Base-by-base conservation (phyloP, 306 rosid species). In the Cucurbita ficifolia region DNA sequence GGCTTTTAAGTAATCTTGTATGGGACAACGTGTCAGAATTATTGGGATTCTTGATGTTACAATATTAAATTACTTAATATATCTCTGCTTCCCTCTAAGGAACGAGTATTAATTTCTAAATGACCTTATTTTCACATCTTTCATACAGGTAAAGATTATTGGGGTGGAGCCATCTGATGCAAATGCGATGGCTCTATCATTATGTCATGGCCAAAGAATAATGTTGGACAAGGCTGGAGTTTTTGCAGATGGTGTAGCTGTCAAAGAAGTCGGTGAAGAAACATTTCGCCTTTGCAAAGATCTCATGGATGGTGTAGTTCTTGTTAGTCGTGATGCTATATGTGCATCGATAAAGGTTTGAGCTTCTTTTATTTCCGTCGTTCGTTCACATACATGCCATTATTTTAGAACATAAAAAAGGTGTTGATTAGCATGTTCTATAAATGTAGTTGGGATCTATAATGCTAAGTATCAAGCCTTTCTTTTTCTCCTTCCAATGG, bases 221-320 rank as follows among this genome's bases (percentile, higher is more conserved):
- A 67, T 91, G 22, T 82, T 94, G 81, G 92, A 91, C 70, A 79
- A 86, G 82, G 96, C 88, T 43, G 99, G 99, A 79, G 91, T 92
- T 52, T 95, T 91, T 84, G 96, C 99, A 45, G 99, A 95, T 77
- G 97, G 99, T 68, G 97, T 95, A n/a, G 97, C 97, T 75, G 96
- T 95, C 61, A 91, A 91, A 81, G 99, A 95, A 84, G 99, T 95
- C 14, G 96, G 99, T 17, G 92, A 88, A 85, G 99, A 95, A 82
- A 83, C 92, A 60, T 95, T 94, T 73, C 92, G 96, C 77, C 9
- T 95, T 52, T 89, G 97, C 88, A 86, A 86, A 80, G 96, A 88
- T 38, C 81, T 89, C 88, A 76, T 95, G 43, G 99, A 95, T 75
- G 97, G 97, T 3, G 81, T 91, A 24, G 90, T 95, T 81, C 99